Percentiles rank a stretch among this genome's conserved stretches.
phyloP scores from a whole-genome alignment of 192 early-diverging fungal genomes.

The Gonapodya sp. region DNA sequence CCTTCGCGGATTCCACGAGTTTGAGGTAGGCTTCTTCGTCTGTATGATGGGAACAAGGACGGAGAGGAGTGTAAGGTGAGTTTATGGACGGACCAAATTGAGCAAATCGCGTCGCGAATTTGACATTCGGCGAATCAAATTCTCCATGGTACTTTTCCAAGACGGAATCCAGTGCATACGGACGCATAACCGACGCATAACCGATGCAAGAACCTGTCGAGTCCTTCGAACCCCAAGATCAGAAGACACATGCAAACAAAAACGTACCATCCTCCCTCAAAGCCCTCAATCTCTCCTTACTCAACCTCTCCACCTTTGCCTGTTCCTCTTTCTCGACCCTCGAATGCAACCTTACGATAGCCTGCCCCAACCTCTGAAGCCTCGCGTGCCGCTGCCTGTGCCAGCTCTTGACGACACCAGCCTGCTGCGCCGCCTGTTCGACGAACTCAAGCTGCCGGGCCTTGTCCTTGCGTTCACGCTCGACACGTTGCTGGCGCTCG shows the following conservation, averaged over 20 bases:
- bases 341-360: conserved; percentile 65
- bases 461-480: conserved; percentile 74
- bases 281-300: conserved; percentile 91
- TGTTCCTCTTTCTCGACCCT: conserved; percentile 90
- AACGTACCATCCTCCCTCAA: conserved; percentile 71
- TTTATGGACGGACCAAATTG: no score
- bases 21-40: conserved; percentile 94
- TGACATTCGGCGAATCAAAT: neutral
- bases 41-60: neutral
- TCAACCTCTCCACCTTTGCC: conserved; percentile 70
- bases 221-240: neutral
- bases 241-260: neutral
- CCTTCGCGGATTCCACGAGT: conserved; percentile 90
- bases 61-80: neutral
- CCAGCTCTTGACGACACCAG: conserved; percentile 52
- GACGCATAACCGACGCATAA: no score
- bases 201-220: no score
- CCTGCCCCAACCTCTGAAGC: conserved; percentile 61
- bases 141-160: no score
- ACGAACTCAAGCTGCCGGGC: conserved; percentile 62
- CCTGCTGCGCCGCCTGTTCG: conserved; percentile 62
- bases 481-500: conserved; percentile 77
- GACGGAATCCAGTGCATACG: no score
- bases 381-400: conserved; percentile 61
- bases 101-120: neutral